Percentiles rank a stretch among this genome's conserved stretches.
Conservation (phyloP, 257 asterid species). For the Solanum rostratum region DNA sequence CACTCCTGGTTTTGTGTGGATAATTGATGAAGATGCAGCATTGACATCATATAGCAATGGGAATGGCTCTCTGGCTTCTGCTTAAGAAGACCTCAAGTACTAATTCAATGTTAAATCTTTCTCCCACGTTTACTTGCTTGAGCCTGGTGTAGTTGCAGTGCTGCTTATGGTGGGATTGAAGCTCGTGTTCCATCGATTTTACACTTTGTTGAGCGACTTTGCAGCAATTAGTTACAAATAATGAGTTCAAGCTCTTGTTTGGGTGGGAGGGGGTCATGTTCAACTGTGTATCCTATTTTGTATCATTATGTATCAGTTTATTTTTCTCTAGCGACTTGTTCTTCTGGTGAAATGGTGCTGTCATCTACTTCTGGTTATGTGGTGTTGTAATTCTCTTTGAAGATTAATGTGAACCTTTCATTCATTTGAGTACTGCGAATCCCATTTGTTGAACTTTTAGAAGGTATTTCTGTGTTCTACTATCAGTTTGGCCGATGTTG, state of each 20-base stretch:
- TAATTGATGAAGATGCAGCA: constrained; percentile 1
- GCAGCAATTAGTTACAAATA: not conserved
- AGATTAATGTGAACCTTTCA: not conserved
- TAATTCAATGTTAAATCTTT: not conserved
- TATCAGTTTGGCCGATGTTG: not conserved
- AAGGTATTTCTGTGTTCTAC: too few relatives aligned
- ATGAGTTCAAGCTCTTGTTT: not conserved
- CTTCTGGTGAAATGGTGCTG: not conserved
- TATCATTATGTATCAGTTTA: not conserved
- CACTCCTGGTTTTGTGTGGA: constrained; percentile 19
- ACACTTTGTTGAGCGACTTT: not conserved
- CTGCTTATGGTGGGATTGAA: not conserved
- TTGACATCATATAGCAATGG: not conserved
- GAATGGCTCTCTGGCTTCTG: not conserved
- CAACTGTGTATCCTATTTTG: not conserved
- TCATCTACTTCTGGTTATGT: not conserved
- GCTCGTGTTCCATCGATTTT: not conserved
- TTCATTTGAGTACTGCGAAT: not conserved
- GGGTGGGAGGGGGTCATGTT: not conserved
- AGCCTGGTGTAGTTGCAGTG: not conserved
- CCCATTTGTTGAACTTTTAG: not conserved
- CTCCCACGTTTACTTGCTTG: not conserved
- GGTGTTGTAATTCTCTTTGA: not conserved
- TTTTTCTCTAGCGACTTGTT: not conserved
- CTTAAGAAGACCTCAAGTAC: not conserved